Evolutionary conservation across 2,329 filamentous ascomycete genomes (phyloP).

Genomic region (Verticillium nubilum): DNA sequence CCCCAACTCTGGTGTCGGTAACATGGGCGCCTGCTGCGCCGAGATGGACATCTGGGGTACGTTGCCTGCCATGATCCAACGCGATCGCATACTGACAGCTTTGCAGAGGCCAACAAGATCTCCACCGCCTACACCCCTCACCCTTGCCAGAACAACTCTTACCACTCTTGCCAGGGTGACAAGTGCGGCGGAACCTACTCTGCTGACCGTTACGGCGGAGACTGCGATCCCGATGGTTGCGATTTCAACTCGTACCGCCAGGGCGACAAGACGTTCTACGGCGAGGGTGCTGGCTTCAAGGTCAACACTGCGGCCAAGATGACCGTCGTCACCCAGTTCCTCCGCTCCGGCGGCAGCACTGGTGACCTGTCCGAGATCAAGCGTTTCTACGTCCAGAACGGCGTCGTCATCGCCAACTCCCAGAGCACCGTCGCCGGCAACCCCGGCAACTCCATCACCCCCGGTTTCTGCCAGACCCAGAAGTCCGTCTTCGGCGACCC

Average conservation of each 20-base stretch:
- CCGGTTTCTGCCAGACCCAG: conserved; percentile 52
- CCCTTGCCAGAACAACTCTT: conserved; percentile 47
- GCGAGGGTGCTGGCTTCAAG: conserved; percentile 42
- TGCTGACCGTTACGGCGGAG: conserved; percentile 50
- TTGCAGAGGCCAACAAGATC: conserved; percentile 60
- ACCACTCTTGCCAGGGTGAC: conserved; percentile 44
- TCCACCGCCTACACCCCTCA: conserved; percentile 62
- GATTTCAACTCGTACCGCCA: conserved; percentile 66
- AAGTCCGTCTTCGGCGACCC: conserved; percentile 51
- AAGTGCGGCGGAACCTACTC: conserved; percentile 49
- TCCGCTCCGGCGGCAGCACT: conserved; percentile 25
- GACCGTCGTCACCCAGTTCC: conserved; percentile 65
- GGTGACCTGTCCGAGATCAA: conserved; percentile 56
- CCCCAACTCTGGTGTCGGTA: conserved; percentile 46
- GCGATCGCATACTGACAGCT: neutral
- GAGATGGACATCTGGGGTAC: conserved; percentile 52
- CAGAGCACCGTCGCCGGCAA: conserved; percentile 31
- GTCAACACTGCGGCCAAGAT: conserved; percentile 55
- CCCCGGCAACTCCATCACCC: conserved; percentile 45
- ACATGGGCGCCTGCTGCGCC: conserved; percentile 52
- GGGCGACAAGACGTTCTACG: conserved; percentile 60
- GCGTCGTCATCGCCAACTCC: conserved; percentile 51
- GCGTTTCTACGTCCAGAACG: conserved; percentile 61
- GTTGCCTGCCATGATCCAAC: conserved; percentile 18
- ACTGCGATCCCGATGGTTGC: conserved; percentile 65